phyloP scores from a whole-genome alignment of 1,284 basidiomycete genomes.

The Heterobasidion occidentale region DNA sequence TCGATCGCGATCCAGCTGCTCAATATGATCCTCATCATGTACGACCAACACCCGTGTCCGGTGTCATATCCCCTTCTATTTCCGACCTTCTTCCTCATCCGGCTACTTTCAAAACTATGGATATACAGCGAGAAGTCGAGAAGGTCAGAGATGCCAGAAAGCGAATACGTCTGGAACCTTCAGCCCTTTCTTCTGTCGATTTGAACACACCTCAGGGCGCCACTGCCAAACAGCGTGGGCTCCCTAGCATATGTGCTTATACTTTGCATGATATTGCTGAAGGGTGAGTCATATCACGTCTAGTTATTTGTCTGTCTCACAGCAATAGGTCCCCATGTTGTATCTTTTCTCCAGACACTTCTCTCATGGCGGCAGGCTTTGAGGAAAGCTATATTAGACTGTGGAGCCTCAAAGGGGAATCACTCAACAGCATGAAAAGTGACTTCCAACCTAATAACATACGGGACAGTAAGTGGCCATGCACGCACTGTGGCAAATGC shows the following conservation, averaged over 20 bases:
- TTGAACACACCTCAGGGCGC: slow-evolving; percentile 49
- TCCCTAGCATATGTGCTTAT: slow-evolving; percentile 90
- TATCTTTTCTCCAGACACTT: slow-evolving; percentile 87
- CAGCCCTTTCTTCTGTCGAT: slow-evolving; percentile 47
- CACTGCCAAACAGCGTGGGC: slow-evolving; percentile 46
- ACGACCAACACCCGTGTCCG: slow-evolving; percentile 39
- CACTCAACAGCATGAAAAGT: slow-evolving; percentile 69
- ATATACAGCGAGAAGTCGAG: slow-evolving; percentile 90
- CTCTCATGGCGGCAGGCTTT: slow-evolving; percentile 95
- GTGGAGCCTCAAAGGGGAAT: slow-evolving; percentile 94
- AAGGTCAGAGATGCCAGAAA: slow-evolving; percentile 86
- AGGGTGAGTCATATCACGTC: slow-evolving; percentile 47
- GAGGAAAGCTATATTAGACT: slow-evolving; percentile 92
- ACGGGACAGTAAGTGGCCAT: slow-evolving; percentile 51
- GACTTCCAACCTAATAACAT: slow-evolving; percentile 65
- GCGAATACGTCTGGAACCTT: slow-evolving; percentile 81
- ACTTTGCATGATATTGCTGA: slow-evolving; percentile 89
- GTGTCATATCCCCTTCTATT: slow-evolving; percentile 56
- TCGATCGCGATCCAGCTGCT: slow-evolving; percentile 56
- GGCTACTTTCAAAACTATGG: slow-evolving; percentile 76
- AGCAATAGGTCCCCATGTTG: slow-evolving; percentile 72
- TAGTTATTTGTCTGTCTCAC: neutral
- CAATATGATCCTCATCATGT: slow-evolving; percentile 56
- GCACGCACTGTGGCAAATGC: no score
- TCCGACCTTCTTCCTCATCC: slow-evolving; percentile 77